Conservation (phyloP, 2,329 filamentous ascomycete genomes). For the Colletotrichum sp. region DNA sequence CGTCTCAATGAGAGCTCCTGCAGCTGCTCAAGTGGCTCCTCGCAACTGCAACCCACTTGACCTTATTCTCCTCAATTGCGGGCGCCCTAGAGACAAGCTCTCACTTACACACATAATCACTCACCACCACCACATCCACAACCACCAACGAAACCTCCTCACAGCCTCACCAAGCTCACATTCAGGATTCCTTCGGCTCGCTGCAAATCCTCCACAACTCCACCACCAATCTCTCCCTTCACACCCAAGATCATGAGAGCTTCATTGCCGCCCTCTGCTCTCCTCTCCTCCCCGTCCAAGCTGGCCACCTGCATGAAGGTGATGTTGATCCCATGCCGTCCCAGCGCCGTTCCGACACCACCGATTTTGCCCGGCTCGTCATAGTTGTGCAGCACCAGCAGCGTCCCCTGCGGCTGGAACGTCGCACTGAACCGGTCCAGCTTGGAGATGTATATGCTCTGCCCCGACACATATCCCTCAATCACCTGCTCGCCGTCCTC, state of each 20-base stretch:
- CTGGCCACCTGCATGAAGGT: constrained; percentile 77
- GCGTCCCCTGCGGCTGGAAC: constrained; percentile 74
- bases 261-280: constrained; percentile 56
- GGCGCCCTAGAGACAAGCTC: neutral
- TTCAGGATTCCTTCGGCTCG: constrained; percentile 58
- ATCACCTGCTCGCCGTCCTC: constrained; percentile 51
- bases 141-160: neutral
- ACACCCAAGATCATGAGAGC: constrained; percentile 85
- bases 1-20: neutral
- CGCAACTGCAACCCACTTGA: neutral
- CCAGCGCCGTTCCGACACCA: constrained; percentile 74
- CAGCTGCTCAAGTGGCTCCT: neutral
- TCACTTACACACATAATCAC: neutral
- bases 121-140: neutral
- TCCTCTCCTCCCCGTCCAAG: constrained; percentile 44
- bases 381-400: constrained; percentile 83
- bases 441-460: constrained; percentile 71
- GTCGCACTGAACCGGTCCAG: constrained; percentile 76
- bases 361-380: constrained; percentile 85
- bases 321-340: constrained; percentile 76
- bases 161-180: constrained; percentile 57
- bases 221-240: constrained; percentile 65
- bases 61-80: neutral
- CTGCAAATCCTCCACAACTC: constrained; percentile 54
- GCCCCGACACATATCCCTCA: constrained; percentile 70